Percentiles rank a stretch among this genome's conserved stretches.
These are phyloP conservation scores for Zasmidium citrigriseum DNA, from an alignment of 2,329 filamentous ascomycete genomes.

Conservation along the genomic window DNA sequence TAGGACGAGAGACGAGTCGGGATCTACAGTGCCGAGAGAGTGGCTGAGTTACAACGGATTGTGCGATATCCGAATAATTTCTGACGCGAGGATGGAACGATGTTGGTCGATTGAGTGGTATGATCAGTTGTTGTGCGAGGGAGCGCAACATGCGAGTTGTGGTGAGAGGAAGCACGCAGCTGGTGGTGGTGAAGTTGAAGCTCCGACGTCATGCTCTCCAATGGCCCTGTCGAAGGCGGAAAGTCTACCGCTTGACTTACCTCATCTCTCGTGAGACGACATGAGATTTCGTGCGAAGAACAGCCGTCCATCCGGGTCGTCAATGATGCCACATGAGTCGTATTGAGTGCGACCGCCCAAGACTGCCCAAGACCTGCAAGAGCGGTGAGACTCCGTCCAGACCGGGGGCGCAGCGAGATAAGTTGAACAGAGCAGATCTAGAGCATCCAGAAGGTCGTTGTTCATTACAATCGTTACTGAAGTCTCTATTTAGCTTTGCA, in stretches of 20 bases:
- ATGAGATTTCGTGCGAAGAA: not conserved
- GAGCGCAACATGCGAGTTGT: not conserved
- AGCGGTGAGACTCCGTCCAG: no score
- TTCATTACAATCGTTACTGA: constrained; percentile 21
- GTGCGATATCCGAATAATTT: no score
- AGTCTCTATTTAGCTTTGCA: constrained; percentile 8
- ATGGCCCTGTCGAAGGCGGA: not conserved
- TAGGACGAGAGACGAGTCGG: no score
- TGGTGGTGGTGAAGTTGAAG: not conserved
- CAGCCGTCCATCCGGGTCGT: not conserved
- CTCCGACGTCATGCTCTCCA: not conserved
- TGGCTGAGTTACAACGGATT: not conserved
- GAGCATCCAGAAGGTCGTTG: constrained; percentile 3
- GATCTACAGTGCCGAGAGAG: not conserved
- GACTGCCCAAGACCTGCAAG: not conserved
- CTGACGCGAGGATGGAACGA: not conserved
- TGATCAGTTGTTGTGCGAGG: not conserved
- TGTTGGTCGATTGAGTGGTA: not conserved
- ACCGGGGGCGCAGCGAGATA: not conserved
- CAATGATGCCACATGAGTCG: not conserved
- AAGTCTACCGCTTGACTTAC: not conserved
- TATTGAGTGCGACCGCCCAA: not conserved
- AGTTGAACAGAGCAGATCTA: not conserved
- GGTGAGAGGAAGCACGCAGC: no score
- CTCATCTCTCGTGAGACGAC: not conserved